Conservation (phyloP, 306 rosid species). For the Aeschynomene evenia region DNA sequence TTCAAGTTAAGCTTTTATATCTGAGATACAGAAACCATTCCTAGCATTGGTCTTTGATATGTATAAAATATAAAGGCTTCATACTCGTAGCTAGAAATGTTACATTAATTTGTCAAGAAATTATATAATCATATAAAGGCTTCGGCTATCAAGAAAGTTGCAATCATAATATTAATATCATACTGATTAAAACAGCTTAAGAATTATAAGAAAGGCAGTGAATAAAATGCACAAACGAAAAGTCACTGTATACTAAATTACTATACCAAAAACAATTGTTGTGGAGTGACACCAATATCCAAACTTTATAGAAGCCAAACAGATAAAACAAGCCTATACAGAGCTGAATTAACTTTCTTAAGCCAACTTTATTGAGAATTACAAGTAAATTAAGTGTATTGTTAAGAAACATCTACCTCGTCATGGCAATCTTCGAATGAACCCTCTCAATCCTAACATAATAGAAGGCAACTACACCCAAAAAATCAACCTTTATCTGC, state of each 20-base stretch:
- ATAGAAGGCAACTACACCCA: slow-evolving; percentile 24
- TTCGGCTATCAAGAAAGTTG: no score
- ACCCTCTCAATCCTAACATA: slow-evolving; percentile 37
- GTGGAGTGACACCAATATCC: slow-evolving; percentile 3
- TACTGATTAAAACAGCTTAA: neutral
- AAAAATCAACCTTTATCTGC: slow-evolving; percentile 22
- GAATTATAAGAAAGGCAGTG: neutral
- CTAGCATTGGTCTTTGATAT: neutral
- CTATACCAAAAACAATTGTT: neutral
- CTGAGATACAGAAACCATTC: neutral
- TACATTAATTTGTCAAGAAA: slow-evolving; percentile 1
- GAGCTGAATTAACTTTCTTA: slow-evolving; percentile 3
- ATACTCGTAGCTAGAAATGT: neutral
- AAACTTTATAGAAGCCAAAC: neutral
- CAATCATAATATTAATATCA: neutral
- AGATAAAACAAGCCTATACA: slow-evolving; percentile 16
- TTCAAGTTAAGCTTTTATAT: neutral
- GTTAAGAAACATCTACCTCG: slow-evolving; percentile 27
- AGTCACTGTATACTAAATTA: neutral
- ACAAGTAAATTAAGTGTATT: neutral
- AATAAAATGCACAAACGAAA: neutral
- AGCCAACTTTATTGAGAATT: slow-evolving; percentile 8
- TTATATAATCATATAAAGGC: neutral
- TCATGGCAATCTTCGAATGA: slow-evolving; percentile 11
- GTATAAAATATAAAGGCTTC: slow-evolving; percentile 10